phyloP scores from a whole-genome alignment of 805 yeast genomes.

The Candida hispaniensis region DNA sequence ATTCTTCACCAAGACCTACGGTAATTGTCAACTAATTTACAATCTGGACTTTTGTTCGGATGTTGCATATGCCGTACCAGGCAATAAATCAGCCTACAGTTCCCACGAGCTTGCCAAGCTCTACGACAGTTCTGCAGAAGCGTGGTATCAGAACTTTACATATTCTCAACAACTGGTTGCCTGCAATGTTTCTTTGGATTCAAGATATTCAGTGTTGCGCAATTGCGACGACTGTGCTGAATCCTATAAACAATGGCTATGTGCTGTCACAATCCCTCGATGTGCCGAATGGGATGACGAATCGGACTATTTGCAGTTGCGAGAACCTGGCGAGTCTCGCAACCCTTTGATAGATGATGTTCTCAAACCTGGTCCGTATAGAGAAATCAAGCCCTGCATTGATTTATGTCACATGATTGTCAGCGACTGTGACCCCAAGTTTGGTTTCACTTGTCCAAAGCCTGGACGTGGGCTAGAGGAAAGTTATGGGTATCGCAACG shows the following conservation, averaged over 20 bases:
- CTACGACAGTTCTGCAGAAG: slow-evolving; percentile 56
- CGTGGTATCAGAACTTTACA: slow-evolving; percentile 53
- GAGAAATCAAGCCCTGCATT: slow-evolving; percentile 78
- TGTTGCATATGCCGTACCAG: slow-evolving; percentile 85
- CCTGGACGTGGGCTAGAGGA: slow-evolving; percentile 16
- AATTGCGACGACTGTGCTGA: slow-evolving; percentile 62
- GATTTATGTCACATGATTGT: slow-evolving; percentile 70
- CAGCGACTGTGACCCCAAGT: slow-evolving; percentile 69
- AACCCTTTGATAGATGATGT: slow-evolving; percentile 45
- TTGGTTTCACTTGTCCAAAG: slow-evolving; percentile 70
- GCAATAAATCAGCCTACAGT: slow-evolving; percentile 31
- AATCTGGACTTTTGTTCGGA: slow-evolving; percentile 65
- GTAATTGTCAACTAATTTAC: slow-evolving; percentile 61
- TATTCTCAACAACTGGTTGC: slow-evolving; percentile 65
- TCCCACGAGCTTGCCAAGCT: slow-evolving; percentile 32
- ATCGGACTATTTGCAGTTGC: slow-evolving; percentile 31
- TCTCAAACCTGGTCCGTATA: slow-evolving; percentile 51
- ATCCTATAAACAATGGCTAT: slow-evolving; percentile 78
- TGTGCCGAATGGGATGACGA: slow-evolving; percentile 43
- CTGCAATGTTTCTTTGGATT: slow-evolving; percentile 55
- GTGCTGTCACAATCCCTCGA: slow-evolving; percentile 79
- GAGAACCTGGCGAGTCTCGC: slow-evolving; percentile 46
- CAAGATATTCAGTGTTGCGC: slow-evolving; percentile 60
- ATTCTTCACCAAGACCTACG: slow-evolving; percentile 45
- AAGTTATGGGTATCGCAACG: slow-evolving; percentile 25